Base-by-base conservation (phyloP, 2,329 filamentous ascomycete species). In the Aspergillus brasiliensis region DNA sequence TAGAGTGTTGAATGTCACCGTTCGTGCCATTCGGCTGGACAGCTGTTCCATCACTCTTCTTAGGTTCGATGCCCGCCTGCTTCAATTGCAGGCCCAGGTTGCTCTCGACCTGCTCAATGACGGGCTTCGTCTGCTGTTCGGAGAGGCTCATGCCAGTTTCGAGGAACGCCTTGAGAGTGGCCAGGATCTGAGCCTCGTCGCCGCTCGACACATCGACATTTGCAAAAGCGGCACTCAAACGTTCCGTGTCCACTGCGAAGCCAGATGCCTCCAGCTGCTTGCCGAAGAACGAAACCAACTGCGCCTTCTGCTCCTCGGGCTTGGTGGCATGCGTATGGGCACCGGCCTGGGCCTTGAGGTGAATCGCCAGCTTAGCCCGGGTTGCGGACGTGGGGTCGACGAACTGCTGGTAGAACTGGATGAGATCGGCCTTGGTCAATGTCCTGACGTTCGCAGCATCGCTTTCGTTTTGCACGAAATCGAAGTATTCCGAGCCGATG, bases 401-500 rank as follows among this genome's bases (percentile, higher is more conserved):
- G 77, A 87, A 90, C 25, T 85, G 83, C 31, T 86, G 80, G 79
- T 88, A 98, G 77, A 96, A 98, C 8, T 88, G 83, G 25, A 92
- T 72, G 75, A 99, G 86, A 57, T 97, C 91, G 0, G 83, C 74
- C 77, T 96, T 96, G 52, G 88, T 92, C 53, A 98, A 79, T 3
- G 81, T 78, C 70, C 89, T 88, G 68, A 98, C 86, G 55, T 87
- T 80, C 28, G 85, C 86, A 8, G 91, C 93, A 71, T 98, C 94
- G 49, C 85, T 84, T 65, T 91, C 88, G 49, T 94, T 86, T 73
- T 90, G 87, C 70, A 92, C 84, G 76, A 98, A 99, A 75, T 97
- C 92, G 74, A 93, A 96, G 67, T 89, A 91, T 73, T 97, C 93
- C 55, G 84, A 90, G 53, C 86, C 85, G 67, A 99, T 91, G 70